phyloP scores from a whole-genome alignment of 257 asterid genomes.

The Anisodus tanguticus region DNA sequence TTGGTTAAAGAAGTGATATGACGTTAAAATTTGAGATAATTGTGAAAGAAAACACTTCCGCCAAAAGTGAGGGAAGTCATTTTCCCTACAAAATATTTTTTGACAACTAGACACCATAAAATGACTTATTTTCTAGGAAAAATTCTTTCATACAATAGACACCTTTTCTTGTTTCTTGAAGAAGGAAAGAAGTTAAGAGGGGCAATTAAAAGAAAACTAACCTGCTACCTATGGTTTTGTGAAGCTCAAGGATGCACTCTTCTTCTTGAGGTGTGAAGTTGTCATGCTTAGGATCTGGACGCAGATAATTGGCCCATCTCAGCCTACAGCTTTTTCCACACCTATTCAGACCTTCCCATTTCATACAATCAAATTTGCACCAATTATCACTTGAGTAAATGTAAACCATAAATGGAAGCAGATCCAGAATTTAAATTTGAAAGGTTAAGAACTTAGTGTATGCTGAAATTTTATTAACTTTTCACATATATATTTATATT shows the following conservation, averaged over 20 bases:
- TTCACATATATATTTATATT: background rate
- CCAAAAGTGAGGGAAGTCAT: background rate
- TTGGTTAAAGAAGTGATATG: background rate
- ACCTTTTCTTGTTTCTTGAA: too few species aligned
- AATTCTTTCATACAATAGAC: background rate
- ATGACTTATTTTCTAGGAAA: background rate
- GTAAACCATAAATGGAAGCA: background rate
- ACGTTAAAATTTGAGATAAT: background rate
- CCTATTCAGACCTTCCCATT: slow-evolving; percentile 74
- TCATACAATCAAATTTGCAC: slow-evolving; percentile 4
- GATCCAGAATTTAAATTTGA: background rate
- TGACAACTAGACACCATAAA: too few species aligned
- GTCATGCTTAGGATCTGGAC: slow-evolving; percentile 93
- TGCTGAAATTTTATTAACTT: background rate
- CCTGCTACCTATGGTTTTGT: slow-evolving; percentile 92
- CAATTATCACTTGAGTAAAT: background rate
- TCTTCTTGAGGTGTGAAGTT: slow-evolving; percentile 87
- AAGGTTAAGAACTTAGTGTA: slow-evolving; percentile 1
- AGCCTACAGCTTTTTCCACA: slow-evolving; percentile 97
- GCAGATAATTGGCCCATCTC: slow-evolving; percentile 91
- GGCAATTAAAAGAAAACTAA: slow-evolving; percentile 22
- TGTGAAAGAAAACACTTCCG: too few species aligned
- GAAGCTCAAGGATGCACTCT: slow-evolving; percentile 86
- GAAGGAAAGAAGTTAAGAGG: too few species aligned
- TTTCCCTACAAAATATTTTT: background rate